Evolutionary conservation across 2,329 filamentous ascomycete species (phyloP).

Genomic region (Alternaria sp.): DNA sequence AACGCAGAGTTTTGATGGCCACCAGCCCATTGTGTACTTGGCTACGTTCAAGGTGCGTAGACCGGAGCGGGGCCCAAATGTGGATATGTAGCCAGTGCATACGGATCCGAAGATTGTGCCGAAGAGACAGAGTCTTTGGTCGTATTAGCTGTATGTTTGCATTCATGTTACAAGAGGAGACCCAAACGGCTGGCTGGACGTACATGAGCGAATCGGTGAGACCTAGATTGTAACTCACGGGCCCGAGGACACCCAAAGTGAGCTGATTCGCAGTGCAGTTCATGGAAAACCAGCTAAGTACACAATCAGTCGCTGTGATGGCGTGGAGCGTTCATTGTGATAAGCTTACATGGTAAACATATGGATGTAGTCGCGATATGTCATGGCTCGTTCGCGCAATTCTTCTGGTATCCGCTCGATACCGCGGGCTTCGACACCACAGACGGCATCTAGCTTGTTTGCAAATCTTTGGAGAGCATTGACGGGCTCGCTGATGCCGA

Average conservation of each 20-base stretch:
- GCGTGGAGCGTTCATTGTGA: background rate
- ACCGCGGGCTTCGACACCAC: constrained; percentile 46
- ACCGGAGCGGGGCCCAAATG: constrained; percentile 32
- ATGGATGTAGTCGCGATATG: constrained; percentile 30
- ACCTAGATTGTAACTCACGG: constrained; percentile 32
- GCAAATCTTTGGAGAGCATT: constrained; percentile 31
- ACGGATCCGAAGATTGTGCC: constrained; percentile 33
- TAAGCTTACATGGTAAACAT: constrained; percentile 35
- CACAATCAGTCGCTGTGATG: background rate
- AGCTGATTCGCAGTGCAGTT: constrained; percentile 68
- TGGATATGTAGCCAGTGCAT: constrained; percentile 35
- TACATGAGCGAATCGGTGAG: constrained; percentile 30
- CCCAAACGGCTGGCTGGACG: background rate
- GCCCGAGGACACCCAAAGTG: constrained; percentile 34
- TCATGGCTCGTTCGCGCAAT: constrained; percentile 28
- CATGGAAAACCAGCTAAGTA: constrained; percentile 62
- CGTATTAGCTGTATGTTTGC: background rate
- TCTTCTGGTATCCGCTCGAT: constrained; percentile 45
- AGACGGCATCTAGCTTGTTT: constrained; percentile 35
- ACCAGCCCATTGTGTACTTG: constrained; percentile 70
- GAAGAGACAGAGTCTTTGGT: constrained; percentile 25
- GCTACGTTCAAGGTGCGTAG: constrained; percentile 46
- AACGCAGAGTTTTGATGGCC: constrained; percentile 67
- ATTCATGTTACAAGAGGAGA: background rate
- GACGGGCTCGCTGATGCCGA: constrained; percentile 27